These are phyloP conservation scores for Apiospora aurea DNA, from an alignment of 2,329 filamentous ascomycete genomes.

Conservation along the genomic window DNA sequence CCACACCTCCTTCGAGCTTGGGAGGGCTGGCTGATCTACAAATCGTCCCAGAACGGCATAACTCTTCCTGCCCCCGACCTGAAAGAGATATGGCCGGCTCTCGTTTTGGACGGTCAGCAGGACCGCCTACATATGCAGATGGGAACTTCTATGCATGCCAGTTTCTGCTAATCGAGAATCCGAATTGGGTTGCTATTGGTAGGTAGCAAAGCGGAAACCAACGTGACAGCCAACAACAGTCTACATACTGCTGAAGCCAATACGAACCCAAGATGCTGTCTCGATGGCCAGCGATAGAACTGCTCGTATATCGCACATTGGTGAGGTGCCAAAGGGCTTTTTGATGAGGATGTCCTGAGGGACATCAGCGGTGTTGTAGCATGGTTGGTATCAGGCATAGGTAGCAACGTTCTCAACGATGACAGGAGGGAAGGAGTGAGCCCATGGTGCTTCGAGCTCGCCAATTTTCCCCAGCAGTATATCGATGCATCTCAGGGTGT, in stretches of 20 bases:
- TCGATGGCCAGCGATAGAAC: too few relatives aligned
- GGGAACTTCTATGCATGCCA: conserved; percentile 11
- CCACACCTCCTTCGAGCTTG: neutral
- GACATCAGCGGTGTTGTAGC: too few relatives aligned
- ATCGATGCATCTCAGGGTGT: neutral
- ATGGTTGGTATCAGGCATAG: too few relatives aligned
- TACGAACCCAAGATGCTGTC: neutral
- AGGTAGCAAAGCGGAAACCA: neutral
- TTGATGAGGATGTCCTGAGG: neutral
- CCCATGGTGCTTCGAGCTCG: neutral
- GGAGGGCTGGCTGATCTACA: neutral
- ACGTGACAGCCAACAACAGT: neutral
- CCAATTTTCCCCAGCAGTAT: neutral
- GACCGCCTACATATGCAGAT: neutral
- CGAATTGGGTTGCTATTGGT: neutral
- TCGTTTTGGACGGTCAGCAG: neutral
- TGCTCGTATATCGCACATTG: neutral
- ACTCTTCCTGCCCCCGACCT: neutral
- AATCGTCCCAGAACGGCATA: neutral
- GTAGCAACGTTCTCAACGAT: neutral
- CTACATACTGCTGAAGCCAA: neutral
- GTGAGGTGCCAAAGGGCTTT: neutral
- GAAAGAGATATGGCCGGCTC: neutral
- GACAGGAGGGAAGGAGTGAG: neutral
- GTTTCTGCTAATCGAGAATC: neutral